Evolutionary conservation across 805 yeast genomes (phyloP), one percentile per base, ranked within the genome.

Genomic region (Maudiozyma bulderi): DNA sequence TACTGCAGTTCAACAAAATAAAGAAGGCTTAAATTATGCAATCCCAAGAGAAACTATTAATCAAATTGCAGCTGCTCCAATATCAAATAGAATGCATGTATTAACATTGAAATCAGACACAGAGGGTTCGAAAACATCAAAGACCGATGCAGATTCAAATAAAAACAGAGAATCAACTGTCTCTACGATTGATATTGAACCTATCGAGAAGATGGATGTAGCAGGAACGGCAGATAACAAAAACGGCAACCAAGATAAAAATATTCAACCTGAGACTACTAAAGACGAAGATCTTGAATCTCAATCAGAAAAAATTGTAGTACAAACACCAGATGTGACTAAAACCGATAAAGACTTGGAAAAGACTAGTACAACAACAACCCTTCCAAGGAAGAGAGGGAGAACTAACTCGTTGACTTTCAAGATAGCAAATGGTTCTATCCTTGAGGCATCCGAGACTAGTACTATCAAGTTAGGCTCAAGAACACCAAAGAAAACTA

Each of bases 1-100:
- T 15, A 58, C 64, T 13, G 43, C 56, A 32, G 50, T 33, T 6
- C 10, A 28, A 6, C 14, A 40, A 26, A 28, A 26, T 20, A 15
- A 40, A n/a, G 13, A 11, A 28, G 29, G 11, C 37, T 10, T 10
- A n/a, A 34, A n/a, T 4, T 34, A 10, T 11, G 3, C 37, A 39
- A 28, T 20, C 3, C 42, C 42, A 20, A 39, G n/a, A 39, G 8
- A 15, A 8, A 28, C 28, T 39, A n/a, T 29, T 15, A 39, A 39
- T 13, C 14, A 20, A 10, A 28, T 39, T 6, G 4, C 43, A 30
- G 15, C 43, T 31, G 20, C 29, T 8, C 34, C 40, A 3, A 10
- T 13, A 14, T 14, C 34, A 32, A 14, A 10, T 20, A 20, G 26
- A 20, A 20, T 8, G 8, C 13, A 20, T 20, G 26, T 20, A 20